Evolutionary conservation across 2,329 filamentous ascomycete genomes (phyloP), one percentile per base, ranked within the genome.

Genomic region (Sarocladium kiliense): DNA sequence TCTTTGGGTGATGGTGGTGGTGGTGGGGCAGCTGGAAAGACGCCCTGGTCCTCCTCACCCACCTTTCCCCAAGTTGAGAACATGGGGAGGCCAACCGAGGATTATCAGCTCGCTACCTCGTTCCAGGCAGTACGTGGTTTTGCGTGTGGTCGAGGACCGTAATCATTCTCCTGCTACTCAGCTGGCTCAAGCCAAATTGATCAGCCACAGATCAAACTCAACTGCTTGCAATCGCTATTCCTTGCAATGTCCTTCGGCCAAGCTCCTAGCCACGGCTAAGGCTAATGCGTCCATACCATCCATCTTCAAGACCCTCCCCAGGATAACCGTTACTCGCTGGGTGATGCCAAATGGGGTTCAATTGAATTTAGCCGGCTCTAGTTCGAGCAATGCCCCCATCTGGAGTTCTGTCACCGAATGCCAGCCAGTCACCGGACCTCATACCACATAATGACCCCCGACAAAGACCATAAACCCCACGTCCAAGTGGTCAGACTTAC

Each of bases 341-440:
- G 7, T 44, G 18, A 44, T 44, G 14, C 21, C 44, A 44, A 10
- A 27, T n/a, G 12, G 23, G 44, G 44, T 30, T 18, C 47, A 12
- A 12, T 9, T 36, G 23, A 51, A 51, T 51, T 51, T 51, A 51
- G 18, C 47, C 47, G 47, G 47, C 30, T 36, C 27, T 34, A 51
- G 27, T 51, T 34, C n/a, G 27, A 34, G 18, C 11, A 27, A 18
- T 14, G 47, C 47, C 47, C 47, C 47, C 19, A 12, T 7, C 16
- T 3, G 23, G 26, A 19, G 3, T 18, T 49, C 12, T 4, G n/a
- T 4, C 23, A 30, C 10, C 10, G 26, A 30, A 21, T 49, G 25
- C 41, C 18, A 49, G 44, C 44, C 44, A 49, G 14, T 49, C 44
- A 49, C 26, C 44, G 16, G 14, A 21, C 26, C 14, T 49, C 4